Evolutionary conservation across 139 green algal genomes (phyloP).

Genomic region (Ettlia oleoabundans): DNA sequence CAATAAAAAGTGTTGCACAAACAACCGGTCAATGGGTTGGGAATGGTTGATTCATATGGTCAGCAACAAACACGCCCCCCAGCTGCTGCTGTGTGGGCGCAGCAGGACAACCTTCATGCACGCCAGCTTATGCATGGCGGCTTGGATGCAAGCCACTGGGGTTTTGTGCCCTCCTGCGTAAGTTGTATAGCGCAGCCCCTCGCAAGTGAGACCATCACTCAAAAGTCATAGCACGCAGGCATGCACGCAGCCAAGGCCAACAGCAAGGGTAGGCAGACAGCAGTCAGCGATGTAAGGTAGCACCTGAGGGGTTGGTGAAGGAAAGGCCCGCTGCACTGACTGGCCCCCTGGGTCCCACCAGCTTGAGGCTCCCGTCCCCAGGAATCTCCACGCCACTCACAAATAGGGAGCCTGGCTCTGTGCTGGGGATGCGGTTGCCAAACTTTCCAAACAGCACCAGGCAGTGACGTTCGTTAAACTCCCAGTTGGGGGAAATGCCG

Average conservation of each 20-base stretch:
- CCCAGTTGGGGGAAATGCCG: conserved; percentile 5
- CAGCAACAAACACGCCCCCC: not conserved
- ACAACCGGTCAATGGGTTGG: no score
- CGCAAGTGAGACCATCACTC: no score
- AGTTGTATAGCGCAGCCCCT: no score
- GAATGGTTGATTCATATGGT: no score
- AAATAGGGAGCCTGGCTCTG: not conserved
- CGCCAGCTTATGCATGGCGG: not conserved
- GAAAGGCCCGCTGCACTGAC: not conserved
- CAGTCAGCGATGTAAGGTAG: no score
- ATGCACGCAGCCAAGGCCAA: not conserved
- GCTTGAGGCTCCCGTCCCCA: not conserved
- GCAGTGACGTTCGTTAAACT: conserved; percentile 24
- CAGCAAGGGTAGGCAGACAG: no score
- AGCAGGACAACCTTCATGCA: no score
- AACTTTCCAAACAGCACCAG: conserved; percentile 24
- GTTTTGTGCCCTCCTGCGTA: no score
- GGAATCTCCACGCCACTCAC: not conserved
- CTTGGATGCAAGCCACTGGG: no score
- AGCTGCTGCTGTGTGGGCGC: no score
- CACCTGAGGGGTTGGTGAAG: conserved; percentile 5
- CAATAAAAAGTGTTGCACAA: no score
- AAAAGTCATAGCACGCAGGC: no score
- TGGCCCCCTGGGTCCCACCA: not conserved
- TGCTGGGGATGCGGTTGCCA: conserved; percentile 15